phyloP scores from a whole-genome alignment of 176 grass and related monocot species.

The Ensete ventricosum region DNA sequence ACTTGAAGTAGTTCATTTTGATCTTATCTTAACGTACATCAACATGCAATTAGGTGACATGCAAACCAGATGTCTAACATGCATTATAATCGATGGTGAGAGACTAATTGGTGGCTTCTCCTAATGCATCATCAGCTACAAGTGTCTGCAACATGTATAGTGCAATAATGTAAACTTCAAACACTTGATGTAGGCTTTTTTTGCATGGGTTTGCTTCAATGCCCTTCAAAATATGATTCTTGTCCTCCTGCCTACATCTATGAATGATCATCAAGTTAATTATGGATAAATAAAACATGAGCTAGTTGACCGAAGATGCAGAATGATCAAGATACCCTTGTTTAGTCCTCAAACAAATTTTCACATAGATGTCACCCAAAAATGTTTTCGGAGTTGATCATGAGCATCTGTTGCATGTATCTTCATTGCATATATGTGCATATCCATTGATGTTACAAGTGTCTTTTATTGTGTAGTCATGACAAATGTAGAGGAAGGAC shows the following conservation, averaged over 20 bases:
- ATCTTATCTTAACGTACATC: too few species aligned
- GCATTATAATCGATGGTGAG: background rate
- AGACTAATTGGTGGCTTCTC: background rate
- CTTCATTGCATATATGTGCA: background rate
- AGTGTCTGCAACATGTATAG: background rate
- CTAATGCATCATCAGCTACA: background rate
- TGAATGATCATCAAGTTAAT: background rate
- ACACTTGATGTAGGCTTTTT: background rate
- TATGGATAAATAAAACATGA: background rate
- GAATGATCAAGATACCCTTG: too few species aligned
- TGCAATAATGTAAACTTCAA: background rate
- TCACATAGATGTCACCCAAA: too few species aligned
- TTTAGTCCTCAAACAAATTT: too few species aligned
- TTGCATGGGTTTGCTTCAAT: too few species aligned
- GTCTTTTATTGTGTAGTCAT: background rate
- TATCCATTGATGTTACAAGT: background rate
- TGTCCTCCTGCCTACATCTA: background rate
- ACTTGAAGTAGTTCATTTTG: background rate
- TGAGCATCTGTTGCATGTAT: too few species aligned
- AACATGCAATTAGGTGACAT: background rate
- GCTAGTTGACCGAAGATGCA: too few species aligned
- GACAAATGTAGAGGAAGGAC: background rate
- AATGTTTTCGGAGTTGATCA: too few species aligned
- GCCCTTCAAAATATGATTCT: background rate
- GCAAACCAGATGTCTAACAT: background rate